A percentile compares a stretch with the other conserved stretches of the same genome.
Evolutionary conservation across 768 basidiomycete genomes (phyloP).

Genomic region (Rhodosporidiobolus odoratus): DNA sequence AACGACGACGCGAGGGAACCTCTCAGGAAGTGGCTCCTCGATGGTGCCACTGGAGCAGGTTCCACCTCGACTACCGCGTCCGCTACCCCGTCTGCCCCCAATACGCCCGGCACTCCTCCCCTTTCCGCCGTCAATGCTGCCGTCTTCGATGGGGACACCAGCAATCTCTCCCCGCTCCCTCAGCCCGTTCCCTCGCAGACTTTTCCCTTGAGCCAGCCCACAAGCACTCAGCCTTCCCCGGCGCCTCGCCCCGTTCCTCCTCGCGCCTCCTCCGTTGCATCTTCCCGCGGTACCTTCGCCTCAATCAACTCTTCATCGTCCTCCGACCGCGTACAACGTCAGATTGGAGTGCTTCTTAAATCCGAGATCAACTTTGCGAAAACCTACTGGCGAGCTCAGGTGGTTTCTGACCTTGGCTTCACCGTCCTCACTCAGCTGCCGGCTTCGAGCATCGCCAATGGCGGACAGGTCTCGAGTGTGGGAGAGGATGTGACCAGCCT

Average conservation of each 20-base stretch:
- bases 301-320: not conserved
- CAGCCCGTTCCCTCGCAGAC: not conserved
- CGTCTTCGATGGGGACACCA: too few relatives aligned
- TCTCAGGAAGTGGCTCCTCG: not conserved
- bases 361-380: conserved; percentile 10
- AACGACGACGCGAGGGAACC: not conserved
- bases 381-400: conserved; percentile 6
- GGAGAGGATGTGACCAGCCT: not conserved
- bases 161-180: too few relatives aligned
- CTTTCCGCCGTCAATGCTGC: too few relatives aligned
- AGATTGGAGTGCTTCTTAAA: not conserved
- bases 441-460: not conserved
- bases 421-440: not conserved
- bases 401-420: not conserved
- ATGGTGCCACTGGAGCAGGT: not conserved
- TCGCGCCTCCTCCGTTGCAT: not conserved
- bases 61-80: not conserved
- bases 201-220: not conserved
- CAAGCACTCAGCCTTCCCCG: not conserved
- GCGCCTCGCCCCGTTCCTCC: not conserved
- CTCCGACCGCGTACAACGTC: not conserved
- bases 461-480: not conserved
- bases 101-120: too few relatives aligned
- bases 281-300: not conserved
- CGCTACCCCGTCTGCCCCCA: not conserved